Evolutionary conservation across 2,329 filamentous ascomycete genomes (phyloP).

Genomic region (Sphaerulina vaccinii): DNA sequence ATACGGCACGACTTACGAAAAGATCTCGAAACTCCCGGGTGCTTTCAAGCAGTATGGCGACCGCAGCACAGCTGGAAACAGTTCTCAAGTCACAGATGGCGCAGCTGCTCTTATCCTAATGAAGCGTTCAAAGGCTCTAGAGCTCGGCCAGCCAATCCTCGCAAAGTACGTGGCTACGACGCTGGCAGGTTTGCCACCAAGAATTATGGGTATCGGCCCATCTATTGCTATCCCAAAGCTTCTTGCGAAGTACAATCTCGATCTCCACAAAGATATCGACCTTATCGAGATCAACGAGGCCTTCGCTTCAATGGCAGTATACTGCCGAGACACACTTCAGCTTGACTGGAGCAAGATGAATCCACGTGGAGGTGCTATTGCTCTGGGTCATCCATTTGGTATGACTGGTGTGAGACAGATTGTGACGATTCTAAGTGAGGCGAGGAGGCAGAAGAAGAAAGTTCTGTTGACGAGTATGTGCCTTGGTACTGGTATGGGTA

Average conservation of each 20-base stretch:
- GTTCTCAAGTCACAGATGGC: constrained; percentile 80
- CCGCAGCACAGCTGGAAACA: constrained; percentile 76
- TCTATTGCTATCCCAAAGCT: constrained; percentile 80
- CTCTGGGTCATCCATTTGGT: constrained; percentile 77
- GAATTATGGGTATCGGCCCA: constrained; percentile 88
- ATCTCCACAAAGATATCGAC: constrained; percentile 61
- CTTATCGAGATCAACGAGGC: constrained; percentile 93
- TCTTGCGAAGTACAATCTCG: constrained; percentile 47
- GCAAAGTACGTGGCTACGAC: constrained; percentile 74
- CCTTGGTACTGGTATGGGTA: constrained; percentile 49
- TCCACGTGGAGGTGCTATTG: constrained; percentile 87
- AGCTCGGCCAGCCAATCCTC: constrained; percentile 66
- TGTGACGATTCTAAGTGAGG: constrained; percentile 67
- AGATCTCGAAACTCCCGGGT: constrained; percentile 75
- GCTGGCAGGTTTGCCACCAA: constrained; percentile 63
- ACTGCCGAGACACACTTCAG: constrained; percentile 70
- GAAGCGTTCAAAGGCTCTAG: constrained; percentile 72
- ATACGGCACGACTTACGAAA: constrained; percentile 65
- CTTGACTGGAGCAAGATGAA: constrained; percentile 75
- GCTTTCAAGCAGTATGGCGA: constrained; percentile 73
- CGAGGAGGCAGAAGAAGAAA: constrained; percentile 65
- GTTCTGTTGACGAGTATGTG: constrained; percentile 89
- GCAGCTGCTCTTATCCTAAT: constrained; percentile 81
- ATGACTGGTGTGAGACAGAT: constrained; percentile 82
- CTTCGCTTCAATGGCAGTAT: constrained; percentile 61